A percentile compares a stretch with the other conserved stretches of the same genome.
These are phyloP conservation scores for Yamadazyma epiphylla DNA, from an alignment of 1,139 yeast genomes.

Conservation along the genomic window DNA sequence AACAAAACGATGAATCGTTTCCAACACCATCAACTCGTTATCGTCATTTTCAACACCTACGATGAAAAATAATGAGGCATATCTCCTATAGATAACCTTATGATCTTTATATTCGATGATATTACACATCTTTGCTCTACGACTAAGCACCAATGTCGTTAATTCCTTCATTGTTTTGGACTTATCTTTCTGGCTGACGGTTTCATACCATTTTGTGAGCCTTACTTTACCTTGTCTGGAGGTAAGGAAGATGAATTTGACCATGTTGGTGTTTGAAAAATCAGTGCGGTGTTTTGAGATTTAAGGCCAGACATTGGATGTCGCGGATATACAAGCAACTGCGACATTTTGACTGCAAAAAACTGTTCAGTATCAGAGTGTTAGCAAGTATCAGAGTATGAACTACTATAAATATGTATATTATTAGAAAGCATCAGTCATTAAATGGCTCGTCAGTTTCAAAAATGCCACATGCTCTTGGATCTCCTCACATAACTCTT, in stretches of 20 bases:
- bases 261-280: too few relatives aligned
- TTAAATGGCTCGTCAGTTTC: constrained; percentile 23
- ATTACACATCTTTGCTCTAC: constrained; percentile 95
- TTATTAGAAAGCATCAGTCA: constrained; percentile 12
- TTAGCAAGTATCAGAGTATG: too few relatives aligned
- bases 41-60: constrained; percentile 82
- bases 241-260: constrained; percentile 72
- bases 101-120: constrained; percentile 87
- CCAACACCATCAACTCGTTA: constrained; percentile 83
- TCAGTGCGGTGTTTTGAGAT: too few relatives aligned
- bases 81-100: constrained; percentile 84
- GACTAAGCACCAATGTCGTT: constrained; percentile 75
- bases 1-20: constrained; percentile 86
- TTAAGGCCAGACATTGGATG: constrained; percentile 2
- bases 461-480: constrained; percentile 41
- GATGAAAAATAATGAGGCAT: constrained; percentile 87
- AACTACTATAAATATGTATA: too few relatives aligned
- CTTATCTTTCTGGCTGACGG: constrained; percentile 79
- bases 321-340: not conserved
- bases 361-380: too few relatives aligned
- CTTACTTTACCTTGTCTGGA: constrained; percentile 96
- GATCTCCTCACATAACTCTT: constrained; percentile 48
- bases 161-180: constrained; percentile 79
- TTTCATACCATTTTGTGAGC: constrained; percentile 87
- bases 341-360: too few relatives aligned